These are phyloP conservation scores for Trichosporon sp. DNA, from an alignment of 1,284 basidiomycete genomes.

Conservation along the genomic window DNA sequence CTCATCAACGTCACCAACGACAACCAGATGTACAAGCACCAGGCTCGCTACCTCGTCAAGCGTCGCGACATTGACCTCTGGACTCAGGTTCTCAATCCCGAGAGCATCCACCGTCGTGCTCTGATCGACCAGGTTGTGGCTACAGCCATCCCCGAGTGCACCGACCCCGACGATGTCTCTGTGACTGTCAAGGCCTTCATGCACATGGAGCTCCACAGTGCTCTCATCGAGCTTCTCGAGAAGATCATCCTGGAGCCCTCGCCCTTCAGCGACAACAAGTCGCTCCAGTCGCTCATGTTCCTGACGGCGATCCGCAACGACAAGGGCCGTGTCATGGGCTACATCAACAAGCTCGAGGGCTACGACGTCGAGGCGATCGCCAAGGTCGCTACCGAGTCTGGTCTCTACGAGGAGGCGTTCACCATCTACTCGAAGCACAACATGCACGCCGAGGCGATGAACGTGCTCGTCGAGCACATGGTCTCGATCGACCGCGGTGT, in stretches of 20 bases:
- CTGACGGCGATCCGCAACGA: conserved; percentile 96
- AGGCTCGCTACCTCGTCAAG: conserved; percentile 96
- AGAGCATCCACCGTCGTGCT: conserved; percentile 87
- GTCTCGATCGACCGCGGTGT: conserved; percentile 95
- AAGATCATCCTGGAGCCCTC: conserved; percentile 98
- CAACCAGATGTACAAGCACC: conserved; percentile 99
- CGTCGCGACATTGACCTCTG: conserved; percentile 92
- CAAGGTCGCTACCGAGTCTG: conserved; percentile 93
- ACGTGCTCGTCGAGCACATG: conserved; percentile 95
- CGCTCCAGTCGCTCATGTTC: conserved; percentile 88
- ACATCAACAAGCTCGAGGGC: conserved; percentile 95
- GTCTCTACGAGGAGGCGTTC: conserved; percentile 93
- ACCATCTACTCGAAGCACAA: conserved; percentile 95
- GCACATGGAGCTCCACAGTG: conserved; percentile 91
- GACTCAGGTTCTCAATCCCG: conserved; percentile 85
- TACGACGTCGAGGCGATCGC: conserved; percentile 95
- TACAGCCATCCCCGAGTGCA: conserved; percentile 93
- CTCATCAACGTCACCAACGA: conserved; percentile 96
- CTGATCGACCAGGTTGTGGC: conserved; percentile 95
- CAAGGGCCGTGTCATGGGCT: conserved; percentile 96
- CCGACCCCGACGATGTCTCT: conserved; percentile 97
- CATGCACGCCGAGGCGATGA: conserved; percentile 90
- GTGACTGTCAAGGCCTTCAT: conserved; percentile 99
- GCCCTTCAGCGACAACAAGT: conserved; percentile 95
- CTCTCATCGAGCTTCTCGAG: conserved; percentile 95